These are phyloP conservation scores for Fusarium napiforme DNA, from an alignment of 2,329 filamentous ascomycete genomes.

Conservation along the genomic window DNA sequence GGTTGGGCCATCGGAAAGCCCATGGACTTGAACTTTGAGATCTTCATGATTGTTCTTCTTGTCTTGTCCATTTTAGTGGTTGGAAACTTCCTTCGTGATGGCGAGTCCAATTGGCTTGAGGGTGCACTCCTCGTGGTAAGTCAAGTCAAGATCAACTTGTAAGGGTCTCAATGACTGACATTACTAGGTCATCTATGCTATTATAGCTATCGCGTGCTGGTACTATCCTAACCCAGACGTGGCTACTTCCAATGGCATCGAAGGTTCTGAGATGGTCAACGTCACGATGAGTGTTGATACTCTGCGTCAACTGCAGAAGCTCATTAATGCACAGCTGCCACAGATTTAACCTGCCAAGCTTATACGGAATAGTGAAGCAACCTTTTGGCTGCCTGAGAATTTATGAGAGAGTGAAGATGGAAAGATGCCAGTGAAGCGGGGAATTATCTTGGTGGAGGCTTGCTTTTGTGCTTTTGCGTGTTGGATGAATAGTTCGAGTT, in stretches of 20 bases:
- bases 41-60: constrained; percentile 79
- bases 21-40: constrained; percentile 79
- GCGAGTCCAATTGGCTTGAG: constrained; percentile 81
- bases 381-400: rapidly evolving
- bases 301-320: constrained; percentile 43
- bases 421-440: rapidly evolving
- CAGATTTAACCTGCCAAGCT: background rate
- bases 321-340: constrained; percentile 34
- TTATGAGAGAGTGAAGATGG: rapidly evolving
- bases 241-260: constrained; percentile 48
- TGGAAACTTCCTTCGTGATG: constrained; percentile 79
- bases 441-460: rapidly evolving
- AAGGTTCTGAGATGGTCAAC: constrained; percentile 40
- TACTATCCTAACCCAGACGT: constrained; percentile 57
- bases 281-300: constrained; percentile 47
- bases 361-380: too few species aligned
- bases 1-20: constrained; percentile 73
- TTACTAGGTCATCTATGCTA: constrained; percentile 56
- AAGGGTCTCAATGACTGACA: too few species aligned
- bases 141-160: too few species aligned
- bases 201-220: constrained; percentile 58
- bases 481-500: rapidly evolving
- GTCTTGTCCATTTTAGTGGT: constrained; percentile 80
- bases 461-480: rapidly evolving
- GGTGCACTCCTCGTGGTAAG: constrained; percentile 73